A percentile compares a stretch with the other conserved stretches of the same genome.
Conservation (phyloP, 83 land plant species). For the Picea mariana region DNA sequence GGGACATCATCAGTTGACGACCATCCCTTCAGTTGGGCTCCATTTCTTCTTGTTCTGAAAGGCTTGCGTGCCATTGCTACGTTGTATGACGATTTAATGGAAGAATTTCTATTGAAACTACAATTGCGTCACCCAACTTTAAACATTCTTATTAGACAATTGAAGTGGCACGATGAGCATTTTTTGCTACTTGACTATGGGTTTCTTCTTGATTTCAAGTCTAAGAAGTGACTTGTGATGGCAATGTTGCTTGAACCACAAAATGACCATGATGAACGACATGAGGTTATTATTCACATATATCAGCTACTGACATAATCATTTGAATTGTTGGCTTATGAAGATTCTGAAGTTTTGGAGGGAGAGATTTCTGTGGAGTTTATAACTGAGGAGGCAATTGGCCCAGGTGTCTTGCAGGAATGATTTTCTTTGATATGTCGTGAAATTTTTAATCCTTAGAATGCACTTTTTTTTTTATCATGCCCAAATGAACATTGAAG, state of each 20-base stretch:
- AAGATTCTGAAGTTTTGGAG: constrained; percentile 53
- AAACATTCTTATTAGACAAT: constrained; percentile 56
- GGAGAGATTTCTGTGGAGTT: constrained; percentile 89
- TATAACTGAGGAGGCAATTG: constrained; percentile 93
- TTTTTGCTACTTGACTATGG: constrained; percentile 77
- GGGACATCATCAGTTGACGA: constrained; percentile 12
- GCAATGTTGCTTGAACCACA: constrained; percentile 87
- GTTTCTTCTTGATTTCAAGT: constrained; percentile 67
- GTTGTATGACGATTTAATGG: constrained; percentile 55
- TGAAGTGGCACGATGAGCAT: constrained; percentile 64
- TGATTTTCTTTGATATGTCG: constrained; percentile 92
- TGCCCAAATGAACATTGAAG: constrained; percentile 86
- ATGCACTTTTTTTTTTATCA: constrained; percentile 88
- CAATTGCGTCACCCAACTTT: constrained; percentile 34
- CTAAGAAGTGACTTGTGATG: constrained; percentile 78
- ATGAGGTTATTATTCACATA: constrained; percentile 85
- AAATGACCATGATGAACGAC: constrained; percentile 87
- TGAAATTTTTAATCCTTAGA: constrained; percentile 83
- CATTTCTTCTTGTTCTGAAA: constrained; percentile 66
- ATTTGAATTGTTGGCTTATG: constrained; percentile 69
- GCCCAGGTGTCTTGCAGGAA: constrained; percentile 95
- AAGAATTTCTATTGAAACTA: constrained; percentile 43
- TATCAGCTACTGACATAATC: constrained; percentile 76
- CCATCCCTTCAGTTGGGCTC: constrained; percentile 10
- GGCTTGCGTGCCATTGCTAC: constrained; percentile 70